Evolutionary conservation across 257 asterid species (phyloP).

Genomic region (Scutellaria barbata): DNA sequence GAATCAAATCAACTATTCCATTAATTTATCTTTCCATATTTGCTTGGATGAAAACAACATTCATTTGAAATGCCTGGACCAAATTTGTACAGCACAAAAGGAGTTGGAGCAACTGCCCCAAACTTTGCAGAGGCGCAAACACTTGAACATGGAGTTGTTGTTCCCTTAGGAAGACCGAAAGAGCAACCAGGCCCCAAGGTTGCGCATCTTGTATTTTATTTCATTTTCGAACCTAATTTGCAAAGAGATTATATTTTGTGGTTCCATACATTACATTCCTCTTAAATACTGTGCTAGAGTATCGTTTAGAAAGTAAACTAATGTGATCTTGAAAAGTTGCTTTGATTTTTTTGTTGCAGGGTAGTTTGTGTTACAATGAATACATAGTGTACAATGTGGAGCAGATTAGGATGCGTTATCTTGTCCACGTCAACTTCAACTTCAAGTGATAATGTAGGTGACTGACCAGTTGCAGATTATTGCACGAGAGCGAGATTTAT

Average conservation of each 20-base stretch:
- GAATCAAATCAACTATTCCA: neutral
- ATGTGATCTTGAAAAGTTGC: slow-evolving; percentile 3
- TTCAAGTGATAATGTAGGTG: slow-evolving; percentile 39
- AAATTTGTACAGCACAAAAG: slow-evolving; percentile 72
- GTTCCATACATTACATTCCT: neutral
- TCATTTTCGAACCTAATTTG: neutral
- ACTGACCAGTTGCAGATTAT: neutral
- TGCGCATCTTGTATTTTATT: neutral
- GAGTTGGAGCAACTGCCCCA: slow-evolving; percentile 80
- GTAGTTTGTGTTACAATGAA: slow-evolving; percentile 72
- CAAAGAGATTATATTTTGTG: neutral
- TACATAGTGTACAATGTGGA: slow-evolving; percentile 89
- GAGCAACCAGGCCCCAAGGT: slow-evolving; percentile 59
- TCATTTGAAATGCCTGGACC: slow-evolving; percentile 11
- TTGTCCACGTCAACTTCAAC: slow-evolving; percentile 81
- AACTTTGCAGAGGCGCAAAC: slow-evolving; percentile 58
- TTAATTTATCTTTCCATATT: neutral
- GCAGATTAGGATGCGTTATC: slow-evolving; percentile 86
- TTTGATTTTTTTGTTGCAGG: slow-evolving; percentile 54
- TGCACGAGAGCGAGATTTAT: too few species aligned
- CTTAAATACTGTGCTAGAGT: neutral
- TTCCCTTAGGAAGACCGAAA: slow-evolving; percentile 81
- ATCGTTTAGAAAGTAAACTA: neutral
- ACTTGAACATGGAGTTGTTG: slow-evolving; percentile 75
- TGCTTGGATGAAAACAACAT: neutral